Base-by-base conservation (phyloP, 306 rosid species). In the Fagus sylvatica region DNA sequence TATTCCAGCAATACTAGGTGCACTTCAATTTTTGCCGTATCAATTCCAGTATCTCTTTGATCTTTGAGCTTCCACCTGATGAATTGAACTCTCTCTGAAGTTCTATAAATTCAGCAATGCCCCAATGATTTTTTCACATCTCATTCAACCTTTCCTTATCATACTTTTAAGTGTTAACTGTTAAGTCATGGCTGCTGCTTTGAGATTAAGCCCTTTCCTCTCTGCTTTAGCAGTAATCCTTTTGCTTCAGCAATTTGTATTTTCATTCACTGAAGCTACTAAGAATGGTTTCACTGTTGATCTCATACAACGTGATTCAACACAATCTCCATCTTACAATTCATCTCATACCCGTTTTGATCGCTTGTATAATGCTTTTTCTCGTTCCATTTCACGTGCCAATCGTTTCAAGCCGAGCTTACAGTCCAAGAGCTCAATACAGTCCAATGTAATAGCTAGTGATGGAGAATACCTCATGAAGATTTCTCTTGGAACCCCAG, bases 381-480 rank as follows among this genome's bases (percentile, higher is more conserved):
- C 34, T 12, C 93, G 94, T 19, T 93, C 98, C 2, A 4, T 83
- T 5, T 37, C 84, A 0, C 85, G 90, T 0, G 13, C 72, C 56
- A 22, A 71, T 22, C 73, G 32, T 55, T 70, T 83, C 43, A 48
- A 51, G 51, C 39, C 74, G 10, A 5, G 33, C 12, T 39, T 16
- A 17, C 41, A 7, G 1, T 22, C 33, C 0, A 22, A 34, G 1
- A 37, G 33, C 54, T 46, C 36, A 56, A 34, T 80, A 11, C 71
- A 77, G 5, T 53, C 86, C 54, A 72, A 54, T 1, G 28, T 93
- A 34, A 22, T n/a, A 0, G 75, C 87, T 0, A 80, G 69, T 41
- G 66, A 66, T 2, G 88, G 91, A n/a, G 91, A 85, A 78, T 93
- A 86, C 57, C 72, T 86, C 8, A 85, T 90, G 90, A 75, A 82